Conservation (phyloP, 805 yeast species). For the Wickerhamomyces hampshirensis region DNA sequence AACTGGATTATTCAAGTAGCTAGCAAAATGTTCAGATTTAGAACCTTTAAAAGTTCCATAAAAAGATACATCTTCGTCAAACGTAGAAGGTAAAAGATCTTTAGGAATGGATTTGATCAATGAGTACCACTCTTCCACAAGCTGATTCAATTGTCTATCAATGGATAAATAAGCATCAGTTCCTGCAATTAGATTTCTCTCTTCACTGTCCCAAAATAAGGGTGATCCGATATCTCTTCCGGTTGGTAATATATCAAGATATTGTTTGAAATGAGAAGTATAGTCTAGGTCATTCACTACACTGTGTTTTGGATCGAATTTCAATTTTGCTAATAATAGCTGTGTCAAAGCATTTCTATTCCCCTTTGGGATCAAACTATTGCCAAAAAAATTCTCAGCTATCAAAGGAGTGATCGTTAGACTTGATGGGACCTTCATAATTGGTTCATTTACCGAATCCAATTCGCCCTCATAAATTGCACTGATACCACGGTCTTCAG, state of each 20-base stretch:
- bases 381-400: constrained; percentile 29
- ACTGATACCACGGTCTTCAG: constrained; percentile 29
- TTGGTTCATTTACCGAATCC: constrained; percentile 11
- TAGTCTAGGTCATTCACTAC: constrained; percentile 7
- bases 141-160: constrained; percentile 36
- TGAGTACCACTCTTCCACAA: constrained; percentile 58
- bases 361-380: constrained; percentile 3
- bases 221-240: constrained; percentile 50
- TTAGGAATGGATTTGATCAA: constrained; percentile 21
- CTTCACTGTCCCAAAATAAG: constrained; percentile 54
- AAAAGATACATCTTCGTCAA: constrained; percentile 24
- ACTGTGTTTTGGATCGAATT: constrained; percentile 28
- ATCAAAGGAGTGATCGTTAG: constrained; percentile 33
- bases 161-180: constrained; percentile 64
- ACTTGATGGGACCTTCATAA: constrained; percentile 35
- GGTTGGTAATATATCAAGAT: constrained; percentile 45
- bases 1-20: constrained; percentile 22
- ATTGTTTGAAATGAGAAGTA: constrained; percentile 32
- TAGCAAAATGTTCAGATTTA: constrained; percentile 21
- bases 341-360: constrained; percentile 23
- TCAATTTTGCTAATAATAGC: constrained; percentile 37
- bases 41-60: constrained; percentile 23
- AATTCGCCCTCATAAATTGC: constrained; percentile 23
- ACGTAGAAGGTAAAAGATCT: constrained; percentile 10
- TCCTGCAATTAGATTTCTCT: constrained; percentile 49